These are phyloP conservation scores for Podaxis sp. DNA, from an alignment of 768 basidiomycete species.

Conservation along the genomic window DNA sequence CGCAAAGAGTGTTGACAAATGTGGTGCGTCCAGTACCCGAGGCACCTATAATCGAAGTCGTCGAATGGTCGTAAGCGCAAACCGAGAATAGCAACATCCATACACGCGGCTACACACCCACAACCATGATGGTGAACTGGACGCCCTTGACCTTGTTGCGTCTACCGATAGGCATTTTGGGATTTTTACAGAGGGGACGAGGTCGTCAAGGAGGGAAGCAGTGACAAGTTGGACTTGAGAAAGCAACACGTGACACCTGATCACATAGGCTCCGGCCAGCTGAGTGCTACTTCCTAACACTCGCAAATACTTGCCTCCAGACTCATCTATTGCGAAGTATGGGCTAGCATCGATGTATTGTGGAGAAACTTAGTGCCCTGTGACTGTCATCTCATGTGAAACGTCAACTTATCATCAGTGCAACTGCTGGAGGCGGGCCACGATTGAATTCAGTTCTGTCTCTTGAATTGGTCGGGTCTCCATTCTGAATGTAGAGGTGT, in stretches of 20 bases:
- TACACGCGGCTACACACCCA: slow-evolving; percentile 50
- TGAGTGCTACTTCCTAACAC: neutral
- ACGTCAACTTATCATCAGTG: neutral
- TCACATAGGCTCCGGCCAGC: neutral
- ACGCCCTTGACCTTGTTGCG: slow-evolving; percentile 87
- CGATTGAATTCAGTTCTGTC: neutral
- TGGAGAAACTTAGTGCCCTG: neutral
- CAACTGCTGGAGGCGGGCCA: neutral
- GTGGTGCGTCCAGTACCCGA: slow-evolving; percentile 87
- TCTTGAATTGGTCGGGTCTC: neutral
- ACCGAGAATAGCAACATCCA: neutral
- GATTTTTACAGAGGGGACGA: neutral
- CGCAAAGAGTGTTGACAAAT: slow-evolving; percentile 90
- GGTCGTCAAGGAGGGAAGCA: neutral
- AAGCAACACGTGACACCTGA: neutral
- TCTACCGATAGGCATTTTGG: slow-evolving; percentile 46
- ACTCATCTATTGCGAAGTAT: neutral
- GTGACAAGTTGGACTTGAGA: neutral
- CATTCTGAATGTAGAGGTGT: neutral
- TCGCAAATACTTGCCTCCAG: neutral
- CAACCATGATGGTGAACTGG: slow-evolving; percentile 86
- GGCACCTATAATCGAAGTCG: slow-evolving; percentile 47
- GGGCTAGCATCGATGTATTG: neutral
- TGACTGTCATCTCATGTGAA: neutral
- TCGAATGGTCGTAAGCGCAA: slow-evolving; percentile 9